phyloP scores from a whole-genome alignment of 441 rosid species.

The Corymbia citriodora region DNA sequence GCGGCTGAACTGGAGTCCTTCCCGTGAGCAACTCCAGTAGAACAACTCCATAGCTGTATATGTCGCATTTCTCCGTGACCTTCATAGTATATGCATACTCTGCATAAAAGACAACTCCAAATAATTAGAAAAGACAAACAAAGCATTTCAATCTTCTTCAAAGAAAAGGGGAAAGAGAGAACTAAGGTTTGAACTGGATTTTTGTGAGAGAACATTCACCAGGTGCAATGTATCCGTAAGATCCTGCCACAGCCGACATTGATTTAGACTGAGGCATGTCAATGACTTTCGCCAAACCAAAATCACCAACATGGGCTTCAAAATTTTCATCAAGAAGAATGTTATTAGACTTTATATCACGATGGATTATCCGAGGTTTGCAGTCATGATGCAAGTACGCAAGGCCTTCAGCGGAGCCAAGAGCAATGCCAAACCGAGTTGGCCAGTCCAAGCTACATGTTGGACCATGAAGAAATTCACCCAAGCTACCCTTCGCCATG shows the following conservation, averaged over 20 bases:
- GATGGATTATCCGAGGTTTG: slow-evolving; percentile 89
- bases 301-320: slow-evolving; percentile 98
- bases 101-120: slow-evolving; percentile 12
- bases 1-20: slow-evolving; percentile 73
- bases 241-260: slow-evolving; percentile 94
- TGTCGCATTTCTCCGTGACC: slow-evolving; percentile 95
- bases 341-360: slow-evolving; percentile 91
- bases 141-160: background rate
- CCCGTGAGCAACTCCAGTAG: slow-evolving; percentile 87
- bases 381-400: slow-evolving; percentile 94
- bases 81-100: slow-evolving; percentile 98
- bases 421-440: slow-evolving; percentile 72
- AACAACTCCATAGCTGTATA: slow-evolving; percentile 93
- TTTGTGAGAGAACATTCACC: slow-evolving; percentile 36
- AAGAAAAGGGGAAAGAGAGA: background rate
- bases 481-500: slow-evolving; percentile 86
- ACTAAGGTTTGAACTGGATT: background rate
- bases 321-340: slow-evolving; percentile 80
- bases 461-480: slow-evolving; percentile 73
- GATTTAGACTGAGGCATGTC: slow-evolving; percentile 99
- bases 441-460: slow-evolving; percentile 74
- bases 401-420: slow-evolving; percentile 99
- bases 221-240: slow-evolving; percentile 97
- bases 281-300: slow-evolving; percentile 92
- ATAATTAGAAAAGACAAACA: background rate